Conservation (phyloP, 2,329 filamentous ascomycete species). For the Neofusicoccum umdonicola region DNA sequence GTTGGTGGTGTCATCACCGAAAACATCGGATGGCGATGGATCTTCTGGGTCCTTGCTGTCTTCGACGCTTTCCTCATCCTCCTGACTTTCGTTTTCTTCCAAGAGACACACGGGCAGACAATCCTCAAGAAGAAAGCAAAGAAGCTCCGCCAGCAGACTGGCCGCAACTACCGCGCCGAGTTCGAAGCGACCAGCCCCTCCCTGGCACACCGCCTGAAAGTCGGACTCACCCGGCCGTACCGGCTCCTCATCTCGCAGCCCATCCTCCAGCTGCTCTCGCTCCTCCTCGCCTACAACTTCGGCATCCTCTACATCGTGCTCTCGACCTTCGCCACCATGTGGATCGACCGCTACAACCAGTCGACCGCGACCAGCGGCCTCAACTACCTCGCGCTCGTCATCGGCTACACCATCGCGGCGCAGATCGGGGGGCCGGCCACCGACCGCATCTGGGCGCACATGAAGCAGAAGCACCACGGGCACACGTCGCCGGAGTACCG, state of each 20-base stretch:
- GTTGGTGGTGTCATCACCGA: constrained; percentile 36
- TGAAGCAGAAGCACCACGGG: constrained; percentile 22
- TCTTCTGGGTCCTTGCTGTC: constrained; percentile 36
- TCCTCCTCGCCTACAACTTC: constrained; percentile 43
- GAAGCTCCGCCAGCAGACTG: constrained; percentile 47
- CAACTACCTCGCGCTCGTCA: constrained; percentile 36
- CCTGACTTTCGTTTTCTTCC: constrained; percentile 38
- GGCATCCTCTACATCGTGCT: constrained; percentile 32
- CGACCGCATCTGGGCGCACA: constrained; percentile 28
- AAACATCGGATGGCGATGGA: constrained; percentile 34
- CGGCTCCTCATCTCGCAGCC: constrained; percentile 55
- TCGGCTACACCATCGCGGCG: constrained; percentile 34
- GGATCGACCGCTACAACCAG: constrained; percentile 24
- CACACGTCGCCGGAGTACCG: constrained; percentile 24
- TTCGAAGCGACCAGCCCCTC: constrained; percentile 19
- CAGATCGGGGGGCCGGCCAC: constrained; percentile 28
- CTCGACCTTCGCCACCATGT: constrained; percentile 26
- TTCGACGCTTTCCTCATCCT: constrained; percentile 25
- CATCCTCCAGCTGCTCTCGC: constrained; percentile 44
- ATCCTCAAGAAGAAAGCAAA: constrained; percentile 47
- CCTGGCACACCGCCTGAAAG: constrained; percentile 24
- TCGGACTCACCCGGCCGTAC: constrained; percentile 50
- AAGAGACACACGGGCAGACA: constrained; percentile 49
- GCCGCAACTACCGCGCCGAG: constrained; percentile 35
- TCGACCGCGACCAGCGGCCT: constrained; percentile 21